Evolutionary conservation across 2,329 filamentous ascomycete species (phyloP).

Genomic region (Aureobasidium sp.): DNA sequence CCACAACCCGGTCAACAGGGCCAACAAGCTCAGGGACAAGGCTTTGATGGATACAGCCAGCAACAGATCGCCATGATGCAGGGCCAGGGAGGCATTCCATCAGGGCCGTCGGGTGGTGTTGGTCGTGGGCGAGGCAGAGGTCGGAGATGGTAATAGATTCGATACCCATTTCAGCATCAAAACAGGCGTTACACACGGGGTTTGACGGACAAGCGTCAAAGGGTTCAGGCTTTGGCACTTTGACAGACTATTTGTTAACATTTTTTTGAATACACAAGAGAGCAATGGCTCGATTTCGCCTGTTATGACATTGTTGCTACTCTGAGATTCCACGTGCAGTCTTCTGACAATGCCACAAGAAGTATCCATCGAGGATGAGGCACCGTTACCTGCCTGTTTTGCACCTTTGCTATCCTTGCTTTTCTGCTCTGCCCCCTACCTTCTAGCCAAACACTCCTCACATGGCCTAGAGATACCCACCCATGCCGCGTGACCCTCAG

Average conservation of each 20-base stretch:
- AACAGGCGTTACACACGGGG: background rate
- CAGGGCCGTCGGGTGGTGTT: constrained; percentile 17
- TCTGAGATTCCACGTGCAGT: too few relatives aligned
- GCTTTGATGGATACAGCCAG: constrained; percentile 27
- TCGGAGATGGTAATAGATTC: constrained; percentile 17
- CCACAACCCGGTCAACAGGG: constrained; percentile 21
- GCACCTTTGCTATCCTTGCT: too few relatives aligned
- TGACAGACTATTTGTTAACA: background rate
- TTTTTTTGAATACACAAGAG: background rate
- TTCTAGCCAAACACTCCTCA: too few relatives aligned
- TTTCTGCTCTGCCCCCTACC: too few relatives aligned
- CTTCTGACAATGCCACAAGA: too few relatives aligned
- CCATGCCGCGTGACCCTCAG: too few relatives aligned
- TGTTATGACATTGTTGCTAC: too few relatives aligned
- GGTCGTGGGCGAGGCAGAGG: constrained; percentile 27
- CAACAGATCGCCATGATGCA: constrained; percentile 32
- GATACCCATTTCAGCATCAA: background rate
- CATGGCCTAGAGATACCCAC: too few relatives aligned
- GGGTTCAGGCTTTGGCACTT: background rate
- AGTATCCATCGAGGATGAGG: too few relatives aligned
- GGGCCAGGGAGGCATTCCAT: constrained; percentile 19
- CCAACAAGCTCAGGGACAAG: constrained; percentile 24
- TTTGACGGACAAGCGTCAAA: background rate
- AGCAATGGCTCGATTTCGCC: too few relatives aligned
- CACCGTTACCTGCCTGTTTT: too few relatives aligned